phyloP scores from a whole-genome alignment of 306 rosid species.

The Ochetophila trinervis region DNA sequence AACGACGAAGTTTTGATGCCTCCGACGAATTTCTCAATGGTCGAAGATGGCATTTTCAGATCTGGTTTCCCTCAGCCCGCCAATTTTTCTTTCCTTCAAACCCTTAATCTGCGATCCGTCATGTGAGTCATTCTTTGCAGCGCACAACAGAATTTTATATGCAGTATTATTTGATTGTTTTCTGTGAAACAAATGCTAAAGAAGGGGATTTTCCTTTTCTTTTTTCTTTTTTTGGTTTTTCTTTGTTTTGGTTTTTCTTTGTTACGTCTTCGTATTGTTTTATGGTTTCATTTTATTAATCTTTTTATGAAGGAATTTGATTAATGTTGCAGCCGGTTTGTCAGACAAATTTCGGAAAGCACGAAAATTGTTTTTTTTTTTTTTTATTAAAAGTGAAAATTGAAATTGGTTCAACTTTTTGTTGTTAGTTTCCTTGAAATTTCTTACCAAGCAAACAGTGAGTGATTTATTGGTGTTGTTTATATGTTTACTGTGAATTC shows the following conservation, averaged over 20 bases:
- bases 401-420: not conserved
- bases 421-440: not conserved
- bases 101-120: slow-evolving; percentile 74
- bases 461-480: not conserved
- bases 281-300: no score
- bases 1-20: slow-evolving; percentile 50
- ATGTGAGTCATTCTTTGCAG: slow-evolving; percentile 42
- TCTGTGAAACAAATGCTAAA: not conserved
- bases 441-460: not conserved
- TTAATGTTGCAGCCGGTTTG: not conserved
- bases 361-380: not conserved
- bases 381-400: not conserved
- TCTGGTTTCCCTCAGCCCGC: slow-evolving; percentile 68
- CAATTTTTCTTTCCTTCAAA: slow-evolving; percentile 62
- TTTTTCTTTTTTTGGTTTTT: no score
- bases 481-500: not conserved
- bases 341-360: not conserved
- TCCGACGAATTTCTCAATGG: slow-evolving; percentile 85
- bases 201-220: no score
- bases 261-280: no score
- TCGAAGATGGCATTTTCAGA: slow-evolving; percentile 86
- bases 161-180: no score
- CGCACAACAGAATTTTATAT: no score
- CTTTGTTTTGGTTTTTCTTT: no score
- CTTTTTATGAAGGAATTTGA: not conserved